Conservation (phyloP, 371 early-diverging fungal species). For the Dinochytrium kinnereticum region DNA sequence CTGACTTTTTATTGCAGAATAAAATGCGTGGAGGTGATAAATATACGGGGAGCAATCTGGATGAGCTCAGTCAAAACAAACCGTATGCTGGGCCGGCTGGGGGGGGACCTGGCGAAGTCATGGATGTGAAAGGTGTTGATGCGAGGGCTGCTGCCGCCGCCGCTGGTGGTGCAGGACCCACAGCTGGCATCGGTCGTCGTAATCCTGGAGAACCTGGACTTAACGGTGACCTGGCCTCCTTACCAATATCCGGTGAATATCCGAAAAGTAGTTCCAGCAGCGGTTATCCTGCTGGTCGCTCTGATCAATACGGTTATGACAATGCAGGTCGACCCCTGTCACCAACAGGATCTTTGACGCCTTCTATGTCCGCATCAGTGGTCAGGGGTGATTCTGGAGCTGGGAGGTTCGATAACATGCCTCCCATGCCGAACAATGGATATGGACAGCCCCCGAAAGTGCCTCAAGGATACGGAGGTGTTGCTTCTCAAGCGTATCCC, state of each 20-base stretch:
- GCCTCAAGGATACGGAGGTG: too few species aligned
- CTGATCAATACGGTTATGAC: neutral
- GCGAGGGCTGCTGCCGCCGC: neutral
- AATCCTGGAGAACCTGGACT: neutral
- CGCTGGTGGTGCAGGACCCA: neutral
- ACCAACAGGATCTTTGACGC: neutral
- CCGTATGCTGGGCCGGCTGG: neutral
- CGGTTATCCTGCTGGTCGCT: neutral
- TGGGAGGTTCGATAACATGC: neutral
- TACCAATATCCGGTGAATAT: neutral
- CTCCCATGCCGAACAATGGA: neutral
- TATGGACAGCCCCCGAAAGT: neutral
- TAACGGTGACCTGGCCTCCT: neutral
- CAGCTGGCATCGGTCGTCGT: neutral
- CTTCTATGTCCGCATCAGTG: conserved; percentile 4
- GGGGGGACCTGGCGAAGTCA: neutral
- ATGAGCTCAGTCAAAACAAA: neutral
- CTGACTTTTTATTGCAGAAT: neutral
- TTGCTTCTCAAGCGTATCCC: conserved; percentile 5
- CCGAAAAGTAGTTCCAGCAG: neutral
- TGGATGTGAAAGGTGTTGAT: neutral
- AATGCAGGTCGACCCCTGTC: neutral
- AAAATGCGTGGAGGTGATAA: conserved; percentile 8
- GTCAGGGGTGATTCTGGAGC: neutral
- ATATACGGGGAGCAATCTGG: conserved; percentile 1